Evolutionary conservation across 2,329 filamentous ascomycete genomes (phyloP).

Genomic region (Fusarium decemcellulare): DNA sequence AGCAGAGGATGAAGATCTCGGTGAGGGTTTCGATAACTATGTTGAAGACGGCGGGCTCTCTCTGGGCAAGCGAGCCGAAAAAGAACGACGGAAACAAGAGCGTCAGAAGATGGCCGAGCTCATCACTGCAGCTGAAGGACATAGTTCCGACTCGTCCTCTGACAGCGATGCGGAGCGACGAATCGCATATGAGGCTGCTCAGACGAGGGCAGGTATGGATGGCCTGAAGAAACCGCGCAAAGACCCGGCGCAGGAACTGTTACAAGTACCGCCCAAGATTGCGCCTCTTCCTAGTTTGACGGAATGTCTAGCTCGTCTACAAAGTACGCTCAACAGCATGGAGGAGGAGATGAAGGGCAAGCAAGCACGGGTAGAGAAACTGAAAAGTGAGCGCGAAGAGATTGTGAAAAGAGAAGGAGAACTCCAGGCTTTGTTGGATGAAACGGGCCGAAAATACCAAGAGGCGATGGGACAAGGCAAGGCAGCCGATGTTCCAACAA

Average conservation of each 20-base stretch:
- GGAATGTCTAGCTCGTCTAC: constrained; percentile 75
- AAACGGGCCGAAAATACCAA: constrained; percentile 78
- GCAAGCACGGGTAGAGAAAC: constrained; percentile 73
- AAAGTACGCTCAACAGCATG: constrained; percentile 73
- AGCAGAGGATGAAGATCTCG: constrained; percentile 90
- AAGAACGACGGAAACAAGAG: constrained; percentile 75
- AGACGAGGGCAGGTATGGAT: constrained; percentile 90
- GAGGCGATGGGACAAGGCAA: constrained; percentile 56
- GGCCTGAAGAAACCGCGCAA: constrained; percentile 67
- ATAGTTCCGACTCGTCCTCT: constrained; percentile 72
- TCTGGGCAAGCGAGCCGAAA: constrained; percentile 84
- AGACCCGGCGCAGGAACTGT: constrained; percentile 54
- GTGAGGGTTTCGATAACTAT: constrained; percentile 93
- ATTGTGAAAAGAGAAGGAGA: constrained; percentile 80
- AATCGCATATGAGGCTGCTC: constrained; percentile 88
- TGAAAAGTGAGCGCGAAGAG: constrained; percentile 77
- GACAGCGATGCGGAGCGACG: constrained; percentile 80
- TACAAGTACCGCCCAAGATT: constrained; percentile 79
- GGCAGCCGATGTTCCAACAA: constrained; percentile 28
- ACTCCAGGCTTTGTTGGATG: constrained; percentile 84
- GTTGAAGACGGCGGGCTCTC: constrained; percentile 87
- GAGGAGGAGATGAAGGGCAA: constrained; percentile 74
- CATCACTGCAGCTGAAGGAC: constrained; percentile 83
- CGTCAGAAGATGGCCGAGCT: constrained; percentile 86
- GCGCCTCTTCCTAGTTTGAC: constrained; percentile 82